Evolutionary conservation across 208 protist genomes (phyloP), one percentile per base, ranked within the genome.

Genomic region (Trypanosoma vivax): DNA sequence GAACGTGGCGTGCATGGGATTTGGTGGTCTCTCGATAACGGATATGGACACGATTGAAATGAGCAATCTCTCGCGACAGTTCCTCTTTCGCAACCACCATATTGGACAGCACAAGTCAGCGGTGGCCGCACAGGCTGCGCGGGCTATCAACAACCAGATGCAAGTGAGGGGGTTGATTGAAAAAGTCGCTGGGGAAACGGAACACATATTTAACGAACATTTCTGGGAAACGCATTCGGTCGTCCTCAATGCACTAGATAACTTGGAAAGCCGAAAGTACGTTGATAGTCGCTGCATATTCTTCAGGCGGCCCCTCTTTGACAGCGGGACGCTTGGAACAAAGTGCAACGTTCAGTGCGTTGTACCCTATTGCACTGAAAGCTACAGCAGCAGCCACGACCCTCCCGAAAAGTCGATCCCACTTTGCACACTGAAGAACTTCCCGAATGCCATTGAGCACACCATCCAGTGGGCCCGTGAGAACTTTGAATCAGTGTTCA

Each of bases 381-480:
- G 83, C 46, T 99, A 99, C 84, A 82, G 88, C 47, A 92, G 83
- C 19, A 97, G 87, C 38, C 77, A 83, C 52, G 98, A 99, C 73
- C 97, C 97, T 19, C 97, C 97, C 23, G 97, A 99, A 75, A 98
- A 99, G 70, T 79, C 81, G 6, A 99, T 99, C 63, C 98, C 99
- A 23, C 84, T 99, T n/a, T 99, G 99, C 79, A 99, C 98, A 13
- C 76, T 99, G 16, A 98, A 99, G 73, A 99, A 99, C 77, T 99
- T 99, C 81, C 99, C 99, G n/a, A 97, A 99, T 73, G 72, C 83
- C 23, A 99, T 99, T 75, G 96, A 99, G 74, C 98, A 99, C 76
- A 98, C 94, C 6, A 98, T 99, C 60, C 96, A 98, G 80, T 97
- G 90, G 92, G 88, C 93, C 24, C 73, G 92, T 31, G 89, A 96